Percentiles rank a stretch among this genome's conserved stretches.
phyloP scores from a whole-genome alignment of 441 rosid genomes.

The Sinapis alba region DNA sequence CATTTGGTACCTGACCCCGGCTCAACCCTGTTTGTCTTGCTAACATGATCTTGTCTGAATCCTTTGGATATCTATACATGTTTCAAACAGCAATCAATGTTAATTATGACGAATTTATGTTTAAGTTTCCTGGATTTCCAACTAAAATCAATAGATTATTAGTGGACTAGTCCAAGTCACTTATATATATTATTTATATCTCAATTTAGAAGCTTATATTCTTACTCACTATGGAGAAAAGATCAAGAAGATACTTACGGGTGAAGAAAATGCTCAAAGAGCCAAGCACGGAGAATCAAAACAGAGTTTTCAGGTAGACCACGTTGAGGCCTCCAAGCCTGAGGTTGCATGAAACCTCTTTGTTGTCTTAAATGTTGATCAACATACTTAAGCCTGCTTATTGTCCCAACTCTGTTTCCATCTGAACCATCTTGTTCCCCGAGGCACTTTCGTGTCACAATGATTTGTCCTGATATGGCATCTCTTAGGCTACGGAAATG shows the following conservation, averaged over 20 bases:
- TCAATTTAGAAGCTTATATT: neutral
- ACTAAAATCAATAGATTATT: neutral
- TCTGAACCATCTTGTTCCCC: constrained; percentile 81
- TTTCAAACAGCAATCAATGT: neutral
- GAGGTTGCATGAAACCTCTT: constrained; percentile 90
- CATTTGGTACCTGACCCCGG: constrained; percentile 66
- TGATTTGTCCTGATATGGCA: constrained; percentile 74
- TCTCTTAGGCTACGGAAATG: constrained; percentile 93
- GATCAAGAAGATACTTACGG: constrained; percentile 50
- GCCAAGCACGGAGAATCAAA: constrained; percentile 91
- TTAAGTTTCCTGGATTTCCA: neutral
- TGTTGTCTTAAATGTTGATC: constrained; percentile 97
- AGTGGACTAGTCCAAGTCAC: neutral
- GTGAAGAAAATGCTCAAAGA: constrained; percentile 95
- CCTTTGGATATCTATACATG: constrained; percentile 74
- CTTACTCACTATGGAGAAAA: neutral
- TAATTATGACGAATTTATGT: neutral
- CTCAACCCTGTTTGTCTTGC: constrained; percentile 94
- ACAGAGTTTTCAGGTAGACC: constrained; percentile 72
- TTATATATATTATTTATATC: neutral
- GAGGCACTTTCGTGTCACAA: constrained; percentile 59
- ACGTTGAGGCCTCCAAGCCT: constrained; percentile 92
- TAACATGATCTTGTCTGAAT: constrained; percentile 88
- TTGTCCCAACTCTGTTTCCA: constrained; percentile 58
- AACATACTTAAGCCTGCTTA: constrained; percentile 80